A percentile compares a stretch with the other conserved stretches of the same genome.
Evolutionary conservation across 2,329 filamentous ascomycete genomes (phyloP).

Genomic region (Calonectria ilicicola): DNA sequence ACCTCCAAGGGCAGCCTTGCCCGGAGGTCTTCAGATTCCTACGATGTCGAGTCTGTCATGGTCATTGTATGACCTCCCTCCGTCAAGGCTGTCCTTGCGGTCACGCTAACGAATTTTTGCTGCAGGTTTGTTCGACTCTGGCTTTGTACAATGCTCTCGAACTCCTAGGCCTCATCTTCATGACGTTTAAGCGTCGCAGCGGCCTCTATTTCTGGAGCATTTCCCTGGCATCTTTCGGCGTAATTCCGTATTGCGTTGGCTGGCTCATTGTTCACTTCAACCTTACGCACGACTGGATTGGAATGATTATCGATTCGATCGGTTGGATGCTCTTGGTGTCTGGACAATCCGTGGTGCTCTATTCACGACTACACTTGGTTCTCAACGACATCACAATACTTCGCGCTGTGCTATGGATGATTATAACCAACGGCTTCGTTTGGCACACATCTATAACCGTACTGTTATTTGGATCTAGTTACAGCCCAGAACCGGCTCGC

Average conservation of each 20-base stretch:
- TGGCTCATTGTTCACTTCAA: conserved; percentile 49
- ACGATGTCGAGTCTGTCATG: not conserved
- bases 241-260: conserved; percentile 54
- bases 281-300: conserved; percentile 11
- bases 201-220: conserved; percentile 45
- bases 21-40: not conserved
- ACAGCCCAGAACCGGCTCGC: conserved; percentile 36
- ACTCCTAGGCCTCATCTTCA: conserved; percentile 46
- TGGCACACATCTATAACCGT: conserved; percentile 66
- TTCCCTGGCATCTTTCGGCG: conserved; percentile 47
- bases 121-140: conserved; percentile 26
- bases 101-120: not conserved
- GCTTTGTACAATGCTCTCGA: conserved; percentile 47
- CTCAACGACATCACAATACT: conserved; percentile 61
- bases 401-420: conserved; percentile 64
- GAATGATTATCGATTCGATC: conserved; percentile 33
- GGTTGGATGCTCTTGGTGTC: conserved; percentile 63
- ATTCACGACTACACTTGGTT: conserved; percentile 71
- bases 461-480: conserved; percentile 65
- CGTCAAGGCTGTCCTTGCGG: not conserved
- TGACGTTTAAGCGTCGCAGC: conserved; percentile 45
- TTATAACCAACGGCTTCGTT: conserved; percentile 64
- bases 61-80: not conserved
- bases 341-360: conserved; percentile 70
- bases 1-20: not conserved